phyloP scores from a whole-genome alignment of 23 red algal species.

The Gracilaria caudata region DNA sequence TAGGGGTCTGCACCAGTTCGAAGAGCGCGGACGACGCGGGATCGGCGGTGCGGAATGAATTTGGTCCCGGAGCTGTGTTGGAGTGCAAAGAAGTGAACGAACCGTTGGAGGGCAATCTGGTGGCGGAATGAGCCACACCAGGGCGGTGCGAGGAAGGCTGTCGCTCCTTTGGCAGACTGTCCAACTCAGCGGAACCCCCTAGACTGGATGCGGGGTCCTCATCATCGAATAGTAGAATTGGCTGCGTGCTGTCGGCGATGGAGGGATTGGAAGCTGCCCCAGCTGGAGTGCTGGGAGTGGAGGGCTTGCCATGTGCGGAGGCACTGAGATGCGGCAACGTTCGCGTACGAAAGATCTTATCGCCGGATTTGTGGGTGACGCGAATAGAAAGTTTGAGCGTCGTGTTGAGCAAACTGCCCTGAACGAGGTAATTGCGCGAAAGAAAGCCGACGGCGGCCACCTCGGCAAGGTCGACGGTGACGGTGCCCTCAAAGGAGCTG shows the following conservation, averaged over 20 bases:
- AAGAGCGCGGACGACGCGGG: background rate
- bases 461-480: conserved; percentile 62
- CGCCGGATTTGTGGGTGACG: conserved; percentile 48
- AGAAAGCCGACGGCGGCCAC: conserved; percentile 62
- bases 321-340: conserved; percentile 6
- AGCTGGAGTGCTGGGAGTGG: background rate
- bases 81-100: conserved; percentile 20
- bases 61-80: background rate
- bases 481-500: conserved; percentile 32
- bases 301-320: background rate
- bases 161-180: conserved; percentile 1
- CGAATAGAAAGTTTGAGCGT: conserved; percentile 66
- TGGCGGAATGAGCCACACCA: background rate
- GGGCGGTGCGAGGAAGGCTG: conserved; percentile 2
- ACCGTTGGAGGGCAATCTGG: conserved; percentile 13
- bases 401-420: conserved; percentile 64
- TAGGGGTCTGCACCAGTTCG: conserved; percentile 27
- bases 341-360: conserved; percentile 58
- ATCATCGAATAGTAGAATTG: background rate
- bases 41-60: conserved; percentile 6
- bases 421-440: conserved; percentile 54
- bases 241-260: background rate
- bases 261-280: background rate
- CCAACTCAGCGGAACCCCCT: background rate
- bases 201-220: conserved; percentile 4